phyloP scores from a whole-genome alignment of 495 filamentous ascomycete species.

The Zalerion maritima region DNA sequence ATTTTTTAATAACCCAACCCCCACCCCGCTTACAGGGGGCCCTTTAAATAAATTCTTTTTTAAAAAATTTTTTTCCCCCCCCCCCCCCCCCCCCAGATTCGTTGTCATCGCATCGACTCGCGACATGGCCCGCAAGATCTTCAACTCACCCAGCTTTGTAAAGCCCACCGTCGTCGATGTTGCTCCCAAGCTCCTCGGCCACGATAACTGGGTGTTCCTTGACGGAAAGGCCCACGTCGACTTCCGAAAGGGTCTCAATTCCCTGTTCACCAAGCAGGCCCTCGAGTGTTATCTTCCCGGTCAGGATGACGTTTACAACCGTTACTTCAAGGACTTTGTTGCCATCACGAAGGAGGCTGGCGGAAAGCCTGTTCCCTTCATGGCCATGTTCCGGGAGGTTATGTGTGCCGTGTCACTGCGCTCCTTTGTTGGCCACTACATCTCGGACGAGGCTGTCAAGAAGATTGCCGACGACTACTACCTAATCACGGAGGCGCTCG shows the following conservation, averaged over 20 bases:
- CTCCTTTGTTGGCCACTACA: slow-evolving; percentile 94
- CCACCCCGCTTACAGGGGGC: too few species aligned
- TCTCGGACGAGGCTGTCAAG: slow-evolving; percentile 74
- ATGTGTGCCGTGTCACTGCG: slow-evolving; percentile 92
- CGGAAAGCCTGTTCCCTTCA: slow-evolving; percentile 68
- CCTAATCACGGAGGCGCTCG: slow-evolving; percentile 85
- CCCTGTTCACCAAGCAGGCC: slow-evolving; percentile 82
- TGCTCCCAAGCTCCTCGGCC: slow-evolving; percentile 85
- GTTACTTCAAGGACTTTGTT: slow-evolving; percentile 69
- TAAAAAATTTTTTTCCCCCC: too few species aligned
- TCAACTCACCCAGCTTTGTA: slow-evolving; percentile 86
- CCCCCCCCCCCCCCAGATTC: slow-evolving; percentile 43
- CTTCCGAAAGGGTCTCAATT: slow-evolving; percentile 91
- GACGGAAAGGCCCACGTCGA: slow-evolving; percentile 93
- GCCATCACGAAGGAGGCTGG: slow-evolving; percentile 53
- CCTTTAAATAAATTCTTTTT: too few species aligned
- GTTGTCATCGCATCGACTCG: slow-evolving; percentile 93
- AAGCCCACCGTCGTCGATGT: slow-evolving; percentile 96
- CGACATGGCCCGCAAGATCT: slow-evolving; percentile 91
- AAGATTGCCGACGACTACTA: slow-evolving; percentile 97
- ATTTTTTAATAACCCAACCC: too few species aligned
- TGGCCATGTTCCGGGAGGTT: slow-evolving; percentile 85
- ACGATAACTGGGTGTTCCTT: slow-evolving; percentile 93
- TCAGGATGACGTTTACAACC: slow-evolving; percentile 81
- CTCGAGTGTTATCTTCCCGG: slow-evolving; percentile 81